Evolutionary conservation across 2,329 filamentous ascomycete genomes (phyloP).

Genomic region (Paraphoma chrysanthemicola): DNA sequence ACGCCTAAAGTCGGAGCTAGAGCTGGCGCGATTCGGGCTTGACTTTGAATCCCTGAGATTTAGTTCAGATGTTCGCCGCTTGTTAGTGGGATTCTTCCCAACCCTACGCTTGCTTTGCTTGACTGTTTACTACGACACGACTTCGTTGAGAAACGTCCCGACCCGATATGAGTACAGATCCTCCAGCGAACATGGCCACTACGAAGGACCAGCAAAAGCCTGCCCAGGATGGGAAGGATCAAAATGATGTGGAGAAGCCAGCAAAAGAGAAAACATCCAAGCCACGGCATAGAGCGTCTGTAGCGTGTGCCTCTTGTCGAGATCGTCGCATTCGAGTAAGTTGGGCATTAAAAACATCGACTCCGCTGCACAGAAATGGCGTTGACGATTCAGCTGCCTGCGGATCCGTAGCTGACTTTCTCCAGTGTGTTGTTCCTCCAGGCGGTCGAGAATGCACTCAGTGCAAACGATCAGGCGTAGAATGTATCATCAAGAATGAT

Average conservation of each 20-base stretch:
- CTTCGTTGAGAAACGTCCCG: not conserved
- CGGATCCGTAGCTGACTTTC: not conserved
- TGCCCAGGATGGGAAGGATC: conserved; percentile 16
- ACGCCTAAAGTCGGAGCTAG: conserved; percentile 13
- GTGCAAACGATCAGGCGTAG: conserved; percentile 59
- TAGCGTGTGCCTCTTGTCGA: conserved; percentile 63
- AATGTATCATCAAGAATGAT: conserved; percentile 65
- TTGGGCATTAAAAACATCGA: not conserved
- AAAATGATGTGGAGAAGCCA: conserved; percentile 17
- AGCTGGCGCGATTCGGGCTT: conserved; percentile 9
- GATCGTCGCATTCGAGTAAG: conserved; percentile 47
- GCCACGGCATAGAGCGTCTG: conserved; percentile 56
- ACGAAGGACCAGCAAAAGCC: conserved; percentile 22
- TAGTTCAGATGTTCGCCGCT: conserved; percentile 19
- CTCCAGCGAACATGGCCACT: conserved; percentile 14
- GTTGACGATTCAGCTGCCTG: too few species aligned
- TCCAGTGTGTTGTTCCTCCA: conserved; percentile 59
- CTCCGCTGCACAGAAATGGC: too few species aligned
- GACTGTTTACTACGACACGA: not conserved
- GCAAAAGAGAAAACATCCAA: conserved; percentile 34
- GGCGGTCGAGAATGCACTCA: conserved; percentile 61
- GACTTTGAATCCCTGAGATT: conserved; percentile 10
- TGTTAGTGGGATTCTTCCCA: conserved; percentile 1
- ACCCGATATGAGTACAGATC: conserved; percentile 17
- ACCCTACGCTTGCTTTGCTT: conserved; percentile 9